Evolutionary conservation across 345 rosid species (phyloP).

Genomic region (Erucastrum elatum): DNA sequence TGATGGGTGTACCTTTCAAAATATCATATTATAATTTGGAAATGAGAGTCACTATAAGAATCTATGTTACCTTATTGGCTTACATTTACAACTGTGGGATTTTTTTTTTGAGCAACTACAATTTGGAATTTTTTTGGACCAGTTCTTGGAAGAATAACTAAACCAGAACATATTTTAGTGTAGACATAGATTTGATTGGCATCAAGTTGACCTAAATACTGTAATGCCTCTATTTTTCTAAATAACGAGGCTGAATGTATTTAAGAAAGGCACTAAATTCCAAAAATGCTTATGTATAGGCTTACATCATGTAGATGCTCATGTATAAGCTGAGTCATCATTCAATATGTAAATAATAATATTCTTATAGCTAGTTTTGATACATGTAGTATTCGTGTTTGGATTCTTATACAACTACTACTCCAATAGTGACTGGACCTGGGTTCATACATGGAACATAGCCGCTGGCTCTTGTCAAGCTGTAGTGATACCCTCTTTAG

Average conservation of each 20-base stretch:
- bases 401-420: too few relatives aligned
- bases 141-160: background rate
- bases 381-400: background rate
- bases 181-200: background rate
- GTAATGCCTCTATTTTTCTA: slow-evolving; percentile 26
- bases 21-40: background rate
- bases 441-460: too few relatives aligned
- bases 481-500: too few relatives aligned
- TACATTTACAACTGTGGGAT: too few relatives aligned
- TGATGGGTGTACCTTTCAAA: background rate
- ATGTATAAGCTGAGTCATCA: slow-evolving; percentile 21
- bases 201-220: slow-evolving; percentile 23
- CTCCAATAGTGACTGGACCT: too few relatives aligned
- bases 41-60: background rate
- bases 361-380: background rate
- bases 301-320: background rate
- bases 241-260: slow-evolving; percentile 7
- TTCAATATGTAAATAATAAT: background rate
- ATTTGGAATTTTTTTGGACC: slow-evolving; percentile 6
- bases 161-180: slow-evolving; percentile 28
- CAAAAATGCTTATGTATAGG: slow-evolving; percentile 25
- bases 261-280: slow-evolving; percentile 36
- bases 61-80: slow-evolving; percentile 2
- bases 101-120: too few relatives aligned
- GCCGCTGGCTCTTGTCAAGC: too few relatives aligned